Evolutionary conservation across 75 land plant genomes (phyloP), one percentile per base, ranked within the genome.

Genomic region (Picea sitchensis): DNA sequence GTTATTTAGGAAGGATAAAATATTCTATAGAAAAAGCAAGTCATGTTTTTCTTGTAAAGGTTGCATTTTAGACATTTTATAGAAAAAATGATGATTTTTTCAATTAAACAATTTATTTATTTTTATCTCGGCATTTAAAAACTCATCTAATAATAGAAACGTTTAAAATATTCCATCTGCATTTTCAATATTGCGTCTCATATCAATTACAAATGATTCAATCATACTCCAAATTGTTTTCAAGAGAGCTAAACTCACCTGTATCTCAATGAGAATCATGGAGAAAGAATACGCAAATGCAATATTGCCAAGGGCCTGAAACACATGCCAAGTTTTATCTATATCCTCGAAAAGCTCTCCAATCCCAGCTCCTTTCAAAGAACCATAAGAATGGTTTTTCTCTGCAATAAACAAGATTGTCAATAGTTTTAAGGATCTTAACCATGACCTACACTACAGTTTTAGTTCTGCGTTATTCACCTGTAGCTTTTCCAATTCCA

Each of bases 221-320:
- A 9, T 9, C 56, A 51, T 9, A 51, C 56, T 51, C 11, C 13
- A 51, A 51, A 51, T 51, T 9, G 56, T 9, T 51, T 9, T 51
- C 12, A 15, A 80, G 31, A 0, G 21, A 31, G 41, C 61, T 14
- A 31, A 20, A 71, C 26, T 44, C 79, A 83, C 91, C 91, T 90
- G 86, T 44, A 90, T 90, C 73, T 90, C 91, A 72, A 90, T 79
- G 0, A 90, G 83, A 59, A 90, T 23, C 82, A 86, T 84, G 44
- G 86, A 44, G 65, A 80, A 86, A 54, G 87, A 76, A 36, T 86
- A 86, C 3, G 88, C 86, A 78, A 84, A 84, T 26, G 88, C 88
- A 34, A 90, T 86, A 67, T 90, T 86, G 41, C 92, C 92, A 6
- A 90, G 88, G 5, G 92, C 86, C 64, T 83, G 87, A 32, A 79